Conservation (phyloP, 768 basidiomycete genomes). For the Amanita polypyramis region DNA sequence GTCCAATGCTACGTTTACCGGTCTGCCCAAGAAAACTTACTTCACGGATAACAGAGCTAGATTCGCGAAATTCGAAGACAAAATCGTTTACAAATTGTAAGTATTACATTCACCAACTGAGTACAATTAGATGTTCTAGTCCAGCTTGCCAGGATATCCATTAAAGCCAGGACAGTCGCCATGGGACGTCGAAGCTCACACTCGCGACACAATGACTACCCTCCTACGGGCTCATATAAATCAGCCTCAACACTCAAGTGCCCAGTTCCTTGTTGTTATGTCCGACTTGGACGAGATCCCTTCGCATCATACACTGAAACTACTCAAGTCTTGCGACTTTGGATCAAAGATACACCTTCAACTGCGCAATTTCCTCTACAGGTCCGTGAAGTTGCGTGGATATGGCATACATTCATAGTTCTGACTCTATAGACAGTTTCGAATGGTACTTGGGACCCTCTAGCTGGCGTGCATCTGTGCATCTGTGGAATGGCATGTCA, state of each 20-base stretch:
- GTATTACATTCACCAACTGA: slow-evolving; percentile 10
- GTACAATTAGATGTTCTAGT: background rate
- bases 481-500: slow-evolving; percentile 30
- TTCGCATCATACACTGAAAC: slow-evolving; percentile 34
- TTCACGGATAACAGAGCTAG: slow-evolving; percentile 35
- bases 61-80: slow-evolving; percentile 39
- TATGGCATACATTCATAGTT: background rate
- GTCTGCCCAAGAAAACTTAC: slow-evolving; percentile 40
- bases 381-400: slow-evolving; percentile 20
- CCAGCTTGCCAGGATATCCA: slow-evolving; percentile 35
- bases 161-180: slow-evolving; percentile 31
- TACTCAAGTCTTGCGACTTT: slow-evolving; percentile 45
- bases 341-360: slow-evolving; percentile 46
- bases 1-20: slow-evolving; percentile 53
- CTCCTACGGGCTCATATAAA: slow-evolving; percentile 31
- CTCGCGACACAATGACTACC: slow-evolving; percentile 38
- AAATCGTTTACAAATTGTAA: slow-evolving; percentile 43
- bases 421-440: slow-evolving; percentile 22
- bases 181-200: slow-evolving; percentile 39
- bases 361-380: slow-evolving; percentile 51
- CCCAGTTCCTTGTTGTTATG: slow-evolving; percentile 42
- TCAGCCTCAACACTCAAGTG: slow-evolving; percentile 15
- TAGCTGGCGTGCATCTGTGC: slow-evolving; percentile 48
- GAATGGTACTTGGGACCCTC: slow-evolving; percentile 46
- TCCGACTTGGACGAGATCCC: slow-evolving; percentile 58